Base-by-base conservation (phyloP, 1,284 basidiomycete genomes). In the Grifola frondosa region DNA sequence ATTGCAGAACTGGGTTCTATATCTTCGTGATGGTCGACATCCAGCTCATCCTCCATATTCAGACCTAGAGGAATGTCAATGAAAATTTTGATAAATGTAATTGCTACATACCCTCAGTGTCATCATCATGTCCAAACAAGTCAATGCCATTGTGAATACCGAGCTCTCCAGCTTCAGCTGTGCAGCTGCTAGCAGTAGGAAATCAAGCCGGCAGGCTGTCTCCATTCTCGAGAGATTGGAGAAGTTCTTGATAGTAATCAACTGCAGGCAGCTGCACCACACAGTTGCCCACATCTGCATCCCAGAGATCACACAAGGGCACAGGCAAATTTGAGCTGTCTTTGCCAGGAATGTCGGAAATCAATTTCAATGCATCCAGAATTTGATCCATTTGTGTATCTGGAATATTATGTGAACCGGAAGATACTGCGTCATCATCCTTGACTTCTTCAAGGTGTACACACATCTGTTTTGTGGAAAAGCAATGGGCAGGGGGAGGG, bases 211-310 rank as follows among this genome's bases (percentile, higher is more conserved):
- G n/a, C n/a, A n/a, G n/a, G n/a, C n/a, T n/a, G n/a, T 38, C 36
- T 21, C 25, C 22, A 21, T 22, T 10, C 25, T 15, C 24, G 9
- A 38, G 13, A 7, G 22, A 38, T 16, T 7, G n/a, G 9, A 38
- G 36, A 25, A 38, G 22, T 22, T 38, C 36, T 38, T 8, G 22
- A 28, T 38, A 38, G n/a, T 26, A 26, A 22, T 38, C 36, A 16
- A 17, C 19, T 6, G 36, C 15, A 28, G 23, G 22, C 13, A 19
- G 17, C 13, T 38, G 36, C 22, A 38, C 20, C 11, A 15, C 15
- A 15, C 33, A 22, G 15, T 35, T 22, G 20, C 20, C 23, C 19
- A 22, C 11, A 21, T 22, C 13, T 35, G 19, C 33, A 22, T 22
- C 16, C 20, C 33, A 35, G 15, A 20, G 33, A 11, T 35, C 33